Evolutionary conservation across 306 rosid genomes (phyloP), one percentile per base, ranked within the genome.

Genomic region (Pyrus communis): DNA sequence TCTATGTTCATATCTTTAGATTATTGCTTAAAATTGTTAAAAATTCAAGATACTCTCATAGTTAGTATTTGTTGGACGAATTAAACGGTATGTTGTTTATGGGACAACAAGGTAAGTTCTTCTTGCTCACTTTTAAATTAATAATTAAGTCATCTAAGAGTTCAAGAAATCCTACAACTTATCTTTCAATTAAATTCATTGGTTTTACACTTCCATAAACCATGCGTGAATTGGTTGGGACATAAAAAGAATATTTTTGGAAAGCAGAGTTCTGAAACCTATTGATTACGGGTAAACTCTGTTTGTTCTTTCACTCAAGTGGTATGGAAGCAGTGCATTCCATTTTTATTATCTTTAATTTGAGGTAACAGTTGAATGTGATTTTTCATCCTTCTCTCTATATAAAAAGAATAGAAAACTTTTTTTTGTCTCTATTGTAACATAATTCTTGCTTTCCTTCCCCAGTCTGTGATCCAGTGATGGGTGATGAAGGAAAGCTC

Each of bases 401-500:
- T 18, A 33, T 40, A 31, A 17, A 72, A 72, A 14, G 15, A 72
- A 55, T 13, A 35, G 35, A 35, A 22, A 18, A 28, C 18, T 7
- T 3, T 7, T 62, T 52, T 58, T 22, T 22, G 23, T 73, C 62
- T 81, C 55, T 54, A 60, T 79, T 76, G 75, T 83, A 43, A 76
- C 75, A 70, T 9, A 82, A 73, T 49, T 52, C 49, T 73, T 67
- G 9, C 22, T 62, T 43, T 46, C 74, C 62, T 69, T 84, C 81
- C 72, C 77, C 77, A 94, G 99, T 95, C 30, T 95, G 99, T 84
- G 99, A 95, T 92, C 99, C 97, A 58, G 99, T 95, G 83, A 74
- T 92, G 97, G 99, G 99, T 73, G 99, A 92, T 78, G 97, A 90
- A 85, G 99, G 97, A 76, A 95, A 89, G 87, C 91, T 95, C 46